Conservation (phyloP, 371 early-diverging fungal species). For the Dichotomocladium elegans region DNA sequence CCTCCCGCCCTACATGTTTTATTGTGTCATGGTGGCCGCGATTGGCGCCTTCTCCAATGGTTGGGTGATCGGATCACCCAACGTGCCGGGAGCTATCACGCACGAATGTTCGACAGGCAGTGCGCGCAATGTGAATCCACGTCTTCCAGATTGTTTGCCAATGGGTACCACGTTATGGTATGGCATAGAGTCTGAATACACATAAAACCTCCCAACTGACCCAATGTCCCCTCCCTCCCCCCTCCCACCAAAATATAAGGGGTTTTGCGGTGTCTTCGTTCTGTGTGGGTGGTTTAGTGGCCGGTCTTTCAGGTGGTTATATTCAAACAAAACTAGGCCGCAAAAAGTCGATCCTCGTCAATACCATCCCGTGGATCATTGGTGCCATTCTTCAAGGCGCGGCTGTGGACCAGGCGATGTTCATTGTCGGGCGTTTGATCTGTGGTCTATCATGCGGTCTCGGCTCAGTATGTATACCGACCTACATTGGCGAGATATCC, state of each 20-base stretch:
- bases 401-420: constrained; percentile 15
- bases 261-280: constrained; percentile 58
- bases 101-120: constrained; percentile 23
- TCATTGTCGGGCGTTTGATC: constrained; percentile 24
- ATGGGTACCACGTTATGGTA: constrained; percentile 22
- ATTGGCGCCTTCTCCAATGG: constrained; percentile 36
- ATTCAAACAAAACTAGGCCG: constrained; percentile 58
- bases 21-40: constrained; percentile 30
- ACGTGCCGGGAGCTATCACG: constrained; percentile 31
- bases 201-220: too few relatives aligned
- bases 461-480: constrained; percentile 70
- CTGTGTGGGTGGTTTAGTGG: constrained; percentile 64
- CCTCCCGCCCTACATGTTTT: constrained; percentile 37
- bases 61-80: constrained; percentile 43
- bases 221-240: too few relatives aligned
- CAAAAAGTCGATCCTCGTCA: constrained; percentile 51
- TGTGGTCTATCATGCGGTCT: constrained; percentile 62
- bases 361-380: constrained; percentile 52
- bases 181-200: too few relatives aligned
- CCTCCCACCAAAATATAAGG: too few relatives aligned
- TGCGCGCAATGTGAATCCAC: constrained; percentile 8
- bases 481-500: constrained; percentile 77
- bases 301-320: constrained; percentile 55
- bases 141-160: constrained; percentile 26
- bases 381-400: constrained; percentile 57